Evolutionary conservation across 169 alveolate species (phyloP).

Genomic region (Plasmodium vinckei): DNA sequence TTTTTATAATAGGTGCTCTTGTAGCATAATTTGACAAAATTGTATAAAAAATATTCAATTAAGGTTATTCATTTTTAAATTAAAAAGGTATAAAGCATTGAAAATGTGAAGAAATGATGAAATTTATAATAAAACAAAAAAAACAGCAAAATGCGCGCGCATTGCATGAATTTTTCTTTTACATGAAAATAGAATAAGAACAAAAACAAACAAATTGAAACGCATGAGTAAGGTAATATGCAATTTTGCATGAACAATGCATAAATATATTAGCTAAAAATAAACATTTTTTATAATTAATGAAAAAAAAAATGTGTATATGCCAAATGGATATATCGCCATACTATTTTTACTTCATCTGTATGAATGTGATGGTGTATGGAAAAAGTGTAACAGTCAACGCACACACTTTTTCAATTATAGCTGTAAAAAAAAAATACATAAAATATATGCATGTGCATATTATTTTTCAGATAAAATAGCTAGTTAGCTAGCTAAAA

Average conservation of each 20-base stretch:
- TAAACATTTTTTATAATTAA: background rate
- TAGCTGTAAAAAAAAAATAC: background rate
- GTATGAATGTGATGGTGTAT: background rate
- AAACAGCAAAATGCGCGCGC: background rate
- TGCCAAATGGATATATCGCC: too few species aligned
- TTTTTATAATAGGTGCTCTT: too few species aligned
- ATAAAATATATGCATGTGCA: too few species aligned
- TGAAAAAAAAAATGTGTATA: background rate
- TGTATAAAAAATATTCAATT: too few species aligned
- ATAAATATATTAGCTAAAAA: background rate
- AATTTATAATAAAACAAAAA: background rate
- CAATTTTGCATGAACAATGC: constrained; percentile 1
- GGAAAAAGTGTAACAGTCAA: background rate
- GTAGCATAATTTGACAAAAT: too few species aligned
- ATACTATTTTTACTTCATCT: background rate
- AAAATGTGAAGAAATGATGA: too few species aligned
- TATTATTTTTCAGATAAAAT: too few species aligned
- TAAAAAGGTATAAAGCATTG: too few species aligned
- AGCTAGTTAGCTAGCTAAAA: background rate
- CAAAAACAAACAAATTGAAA: background rate
- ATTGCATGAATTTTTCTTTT: background rate
- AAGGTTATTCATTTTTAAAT: too few species aligned
- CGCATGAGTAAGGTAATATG: background rate
- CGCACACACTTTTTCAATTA: background rate
- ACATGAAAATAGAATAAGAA: constrained; percentile 5